Evolutionary conservation across 176 grass and related monocot genomes (phyloP).

Genomic region (Avena insularis): DNA sequence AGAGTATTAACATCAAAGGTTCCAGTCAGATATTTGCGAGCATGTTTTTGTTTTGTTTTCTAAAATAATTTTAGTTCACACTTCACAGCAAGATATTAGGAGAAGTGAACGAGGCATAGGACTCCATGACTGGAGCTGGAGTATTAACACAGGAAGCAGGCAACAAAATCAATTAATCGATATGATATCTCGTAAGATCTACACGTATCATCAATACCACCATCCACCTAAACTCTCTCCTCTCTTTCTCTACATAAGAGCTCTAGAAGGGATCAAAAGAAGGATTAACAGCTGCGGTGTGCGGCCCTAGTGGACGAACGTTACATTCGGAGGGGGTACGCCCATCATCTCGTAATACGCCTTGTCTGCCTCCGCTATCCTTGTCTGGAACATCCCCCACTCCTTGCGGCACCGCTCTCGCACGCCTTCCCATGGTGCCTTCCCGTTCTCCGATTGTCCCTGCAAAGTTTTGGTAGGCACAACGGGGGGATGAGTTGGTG

Average conservation of each 20-base stretch:
- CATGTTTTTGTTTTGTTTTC: too few species aligned
- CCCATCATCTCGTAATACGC: constrained; percentile 64
- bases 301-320: constrained; percentile 52
- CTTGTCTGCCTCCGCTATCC: constrained; percentile 82
- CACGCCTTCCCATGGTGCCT: constrained; percentile 90
- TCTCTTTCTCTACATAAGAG: constrained; percentile 28
- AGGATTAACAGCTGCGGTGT: constrained; percentile 25
- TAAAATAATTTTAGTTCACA: too few species aligned
- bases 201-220: constrained; percentile 46
- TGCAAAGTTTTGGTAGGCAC: constrained; percentile 27
- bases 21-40: background rate
- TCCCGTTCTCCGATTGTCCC: constrained; percentile 74
- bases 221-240: constrained; percentile 31
- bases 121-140: background rate
- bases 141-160: background rate
- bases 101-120: background rate
- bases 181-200: constrained; percentile 41
- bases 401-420: constrained; percentile 78
- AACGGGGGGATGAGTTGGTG: background rate
- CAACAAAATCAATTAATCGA: constrained; percentile 18
- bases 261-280: constrained; percentile 25
- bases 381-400: constrained; percentile 75
- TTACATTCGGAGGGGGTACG: constrained; percentile 61
- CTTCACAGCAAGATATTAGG: background rate
- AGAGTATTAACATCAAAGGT: background rate